Evolutionary conservation across 2,329 filamentous ascomycete genomes (phyloP), one percentile per base, ranked within the genome.

Genomic region (Teratosphaeria gauchensis): DNA sequence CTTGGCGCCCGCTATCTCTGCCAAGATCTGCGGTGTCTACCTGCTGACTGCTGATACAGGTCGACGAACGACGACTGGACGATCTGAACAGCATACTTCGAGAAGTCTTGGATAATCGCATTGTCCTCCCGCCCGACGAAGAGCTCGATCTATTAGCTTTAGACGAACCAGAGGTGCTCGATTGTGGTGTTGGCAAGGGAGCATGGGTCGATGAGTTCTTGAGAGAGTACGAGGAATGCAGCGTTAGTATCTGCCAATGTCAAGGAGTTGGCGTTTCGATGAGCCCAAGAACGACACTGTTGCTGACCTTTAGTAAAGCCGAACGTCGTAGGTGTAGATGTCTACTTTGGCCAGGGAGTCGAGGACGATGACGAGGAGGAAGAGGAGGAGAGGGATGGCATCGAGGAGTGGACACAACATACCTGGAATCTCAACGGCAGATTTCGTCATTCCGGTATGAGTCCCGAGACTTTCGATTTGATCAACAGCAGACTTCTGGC

Each of bases 401-500:
- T 67, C 31, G 60, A 69, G 54, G 62, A 68, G 42, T 70, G 65
- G 51, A 57, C 59, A 11, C 64, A 64, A 42, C 66, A 66, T 57
- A 66, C 64, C 56, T 72, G 70, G 68, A 72, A 73, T 53, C 59
- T 73, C n/a, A 73, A 72, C 53, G 66, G 62, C 28, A 59, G 65
- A 5, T 71, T 72, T 53, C 62, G 65, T 31, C 53, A 61, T 38
- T 58, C 62, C 30, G 55, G 56, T 2, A 61, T 73, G 31, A 51
- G 56, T 31, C 66, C 63, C 2, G 56, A 86, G 85, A 69, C 78
- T 58, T 96, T 95, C 76, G 89, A 96, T 66, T 76, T 96, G 56
- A 84, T 95, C 55, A 88, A 96, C 68, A 95, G 89, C 65, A 84
- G 85, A 64, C 80, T 88, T 73, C 77, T 90, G 72, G 78, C 82